Percentiles rank a stretch among this genome's conserved stretches.
These are phyloP conservation scores for Aspergillus coremiiformis DNA, from an alignment of 495 filamentous ascomycete species.

Conservation along the genomic window DNA sequence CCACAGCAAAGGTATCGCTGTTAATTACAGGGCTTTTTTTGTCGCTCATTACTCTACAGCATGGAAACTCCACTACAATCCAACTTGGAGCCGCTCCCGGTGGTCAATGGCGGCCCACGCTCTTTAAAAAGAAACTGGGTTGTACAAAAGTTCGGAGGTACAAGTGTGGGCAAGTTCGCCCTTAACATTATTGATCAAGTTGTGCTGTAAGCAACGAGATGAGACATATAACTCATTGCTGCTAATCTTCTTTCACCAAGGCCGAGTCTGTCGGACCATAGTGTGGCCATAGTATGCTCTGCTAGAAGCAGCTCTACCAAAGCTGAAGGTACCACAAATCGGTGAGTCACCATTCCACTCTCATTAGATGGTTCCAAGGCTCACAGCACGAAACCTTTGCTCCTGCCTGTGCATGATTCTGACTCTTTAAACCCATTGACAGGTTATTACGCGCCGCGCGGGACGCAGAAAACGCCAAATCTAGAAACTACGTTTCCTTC, in stretches of 20 bases:
- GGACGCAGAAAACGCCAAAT: constrained; percentile 54
- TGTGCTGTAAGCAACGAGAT: constrained; percentile 48
- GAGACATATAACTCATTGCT: background rate
- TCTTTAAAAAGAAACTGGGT: constrained; percentile 48
- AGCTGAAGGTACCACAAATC: constrained; percentile 85
- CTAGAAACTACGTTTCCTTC: constrained; percentile 56
- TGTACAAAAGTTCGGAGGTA: constrained; percentile 84
- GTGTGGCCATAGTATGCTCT: constrained; percentile 85
- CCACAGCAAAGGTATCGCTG: constrained; percentile 3
- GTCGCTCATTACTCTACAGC: constrained; percentile 1
- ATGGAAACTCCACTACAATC: constrained; percentile 15
- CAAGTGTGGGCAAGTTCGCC: constrained; percentile 63
- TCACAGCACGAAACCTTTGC: too few species aligned
- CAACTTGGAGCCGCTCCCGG: constrained; percentile 7
- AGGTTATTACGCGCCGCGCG: constrained; percentile 65
- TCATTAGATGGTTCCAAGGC: too few species aligned
- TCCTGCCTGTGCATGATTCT: background rate
- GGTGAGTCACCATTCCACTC: constrained; percentile 51
- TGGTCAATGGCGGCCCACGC: constrained; percentile 8
- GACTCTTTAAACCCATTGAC: background rate
- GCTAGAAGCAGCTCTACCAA: constrained; percentile 87
- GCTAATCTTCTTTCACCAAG: constrained; percentile 33
- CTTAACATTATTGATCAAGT: constrained; percentile 67
- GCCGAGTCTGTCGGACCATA: constrained; percentile 55
- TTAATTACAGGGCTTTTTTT: constrained; percentile 3